A percentile compares a stretch with the other conserved stretches of the same genome.
Conservation (phyloP, 805 yeast genomes). For the Wickerhamomyces bisporus region DNA sequence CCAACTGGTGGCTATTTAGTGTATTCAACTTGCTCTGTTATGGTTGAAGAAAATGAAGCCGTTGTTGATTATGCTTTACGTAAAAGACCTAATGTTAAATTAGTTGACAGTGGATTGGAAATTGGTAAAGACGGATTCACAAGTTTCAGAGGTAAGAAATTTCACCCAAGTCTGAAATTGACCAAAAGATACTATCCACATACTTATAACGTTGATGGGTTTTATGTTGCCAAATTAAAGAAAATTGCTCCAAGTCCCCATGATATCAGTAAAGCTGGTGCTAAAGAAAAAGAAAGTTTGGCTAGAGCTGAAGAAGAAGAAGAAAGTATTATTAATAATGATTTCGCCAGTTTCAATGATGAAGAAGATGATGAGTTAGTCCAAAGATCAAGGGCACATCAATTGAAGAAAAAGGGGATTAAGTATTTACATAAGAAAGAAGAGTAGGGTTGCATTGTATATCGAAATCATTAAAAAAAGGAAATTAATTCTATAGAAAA, state of each 20-base stretch:
- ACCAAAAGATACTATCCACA: slow-evolving; percentile 98
- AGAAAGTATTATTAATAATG: slow-evolving; percentile 79
- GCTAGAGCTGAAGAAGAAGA: slow-evolving; percentile 81
- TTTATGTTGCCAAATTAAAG: slow-evolving; percentile 93
- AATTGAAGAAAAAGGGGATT: slow-evolving; percentile 64
- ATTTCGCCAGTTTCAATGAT: slow-evolving; percentile 77
- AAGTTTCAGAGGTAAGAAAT: slow-evolving; percentile 87
- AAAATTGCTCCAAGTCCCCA: slow-evolving; percentile 84
- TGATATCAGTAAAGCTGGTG: slow-evolving; percentile 82
- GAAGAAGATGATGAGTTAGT: slow-evolving; percentile 72
- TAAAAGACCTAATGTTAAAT: slow-evolving; percentile 92
- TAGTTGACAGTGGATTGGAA: slow-evolving; percentile 86
- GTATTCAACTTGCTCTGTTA: slow-evolving; percentile 96
- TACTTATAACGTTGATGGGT: slow-evolving; percentile 97
- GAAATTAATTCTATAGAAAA: too few relatives aligned
- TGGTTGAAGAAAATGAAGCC: slow-evolving; percentile 97
- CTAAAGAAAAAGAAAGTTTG: slow-evolving; percentile 73
- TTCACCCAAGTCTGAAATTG: slow-evolving; percentile 67
- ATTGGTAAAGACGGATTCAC: slow-evolving; percentile 97
- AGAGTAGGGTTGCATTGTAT: too few relatives aligned
- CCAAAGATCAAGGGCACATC: slow-evolving; percentile 59
- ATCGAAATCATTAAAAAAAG: too few relatives aligned
- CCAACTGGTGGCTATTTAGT: slow-evolving; percentile 91
- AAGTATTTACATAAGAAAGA: too few relatives aligned
- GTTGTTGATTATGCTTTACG: slow-evolving; percentile 97